These are phyloP conservation scores for Microdochium bolleyi DNA, from an alignment of 2,329 filamentous ascomycete genomes.

Conservation along the genomic window DNA sequence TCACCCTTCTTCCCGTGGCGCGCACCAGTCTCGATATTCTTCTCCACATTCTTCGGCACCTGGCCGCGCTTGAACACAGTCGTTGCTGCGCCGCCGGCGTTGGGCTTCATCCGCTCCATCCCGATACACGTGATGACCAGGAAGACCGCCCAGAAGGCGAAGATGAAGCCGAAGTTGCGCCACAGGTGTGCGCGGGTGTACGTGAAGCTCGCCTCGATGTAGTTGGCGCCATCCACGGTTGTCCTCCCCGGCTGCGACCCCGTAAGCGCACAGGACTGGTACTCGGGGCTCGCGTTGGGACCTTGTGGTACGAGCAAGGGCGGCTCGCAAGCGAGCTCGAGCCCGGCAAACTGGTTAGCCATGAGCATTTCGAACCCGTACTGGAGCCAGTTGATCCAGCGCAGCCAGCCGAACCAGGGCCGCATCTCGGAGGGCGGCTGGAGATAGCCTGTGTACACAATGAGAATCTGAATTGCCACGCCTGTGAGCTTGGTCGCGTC, in stretches of 20 bases:
- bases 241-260: conserved; percentile 45
- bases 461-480: conserved; percentile 15
- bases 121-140: conserved; percentile 29
- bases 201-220: conserved; percentile 44
- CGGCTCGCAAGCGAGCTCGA: conserved; percentile 44
- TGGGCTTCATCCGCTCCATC: conserved; percentile 45
- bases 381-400: conserved; percentile 53
- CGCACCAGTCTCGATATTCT: conserved; percentile 45
- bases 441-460: conserved; percentile 31
- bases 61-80: conserved; percentile 57
- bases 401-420: conserved; percentile 45
- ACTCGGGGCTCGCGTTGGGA: conserved; percentile 33
- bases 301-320: conserved; percentile 47
- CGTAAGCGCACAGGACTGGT: conserved; percentile 52
- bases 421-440: conserved; percentile 47
- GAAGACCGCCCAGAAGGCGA: conserved; percentile 40
- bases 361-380: conserved; percentile 58
- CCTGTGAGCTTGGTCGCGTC: conserved; percentile 25
- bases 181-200: conserved; percentile 52
- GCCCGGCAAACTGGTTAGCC: conserved; percentile 51
- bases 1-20: conserved; percentile 33
- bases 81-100: conserved; percentile 49
- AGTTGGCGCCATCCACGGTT: conserved; percentile 44
- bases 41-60: conserved; percentile 48
- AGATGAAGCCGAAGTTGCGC: conserved; percentile 47